Conservation (phyloP, 139 green algal genomes). For the Chloropicon primus region DNA sequence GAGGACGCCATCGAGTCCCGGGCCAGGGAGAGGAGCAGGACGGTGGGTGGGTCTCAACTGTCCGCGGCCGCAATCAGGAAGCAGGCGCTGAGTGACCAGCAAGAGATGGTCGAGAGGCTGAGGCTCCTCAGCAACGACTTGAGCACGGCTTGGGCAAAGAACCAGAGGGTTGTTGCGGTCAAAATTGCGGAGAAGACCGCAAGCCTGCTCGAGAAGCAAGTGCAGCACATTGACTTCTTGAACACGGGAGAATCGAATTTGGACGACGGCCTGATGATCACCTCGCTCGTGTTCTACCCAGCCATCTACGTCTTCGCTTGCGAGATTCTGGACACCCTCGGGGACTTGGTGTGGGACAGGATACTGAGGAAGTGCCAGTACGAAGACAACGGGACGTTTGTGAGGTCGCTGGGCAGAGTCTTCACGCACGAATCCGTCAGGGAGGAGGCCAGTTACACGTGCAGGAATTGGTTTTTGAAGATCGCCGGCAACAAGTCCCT, state of each 20-base stretch:
- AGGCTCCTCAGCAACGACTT: slow-evolving; percentile 11
- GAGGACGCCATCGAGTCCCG: background rate
- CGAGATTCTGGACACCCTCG: slow-evolving; percentile 24
- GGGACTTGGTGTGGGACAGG: slow-evolving; percentile 19
- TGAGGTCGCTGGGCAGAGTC: background rate
- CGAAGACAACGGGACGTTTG: slow-evolving; percentile 7
- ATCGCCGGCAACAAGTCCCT: slow-evolving; percentile 16
- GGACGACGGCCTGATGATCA: background rate
- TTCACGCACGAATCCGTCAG: slow-evolving; percentile 16
- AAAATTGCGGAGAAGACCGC: slow-evolving; percentile 5
- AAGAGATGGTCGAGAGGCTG: slow-evolving; percentile 10
- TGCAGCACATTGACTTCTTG: slow-evolving; percentile 1
- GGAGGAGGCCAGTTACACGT: slow-evolving; percentile 14
- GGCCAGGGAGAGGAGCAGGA: background rate
- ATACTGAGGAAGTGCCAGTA: slow-evolving; percentile 15
- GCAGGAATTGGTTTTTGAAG: slow-evolving; percentile 28
- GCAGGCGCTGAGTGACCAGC: slow-evolving; percentile 1
- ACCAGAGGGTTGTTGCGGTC: slow-evolving; percentile 7
- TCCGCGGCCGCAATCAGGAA: background rate
- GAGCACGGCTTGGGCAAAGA: slow-evolving; percentile 8
- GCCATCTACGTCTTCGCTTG: slow-evolving; percentile 26
- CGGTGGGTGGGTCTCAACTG: background rate
- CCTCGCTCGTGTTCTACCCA: slow-evolving; percentile 25
- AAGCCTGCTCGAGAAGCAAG: background rate
- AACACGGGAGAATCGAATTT: background rate